These are phyloP conservation scores for Colletotrichum kahawae DNA, from an alignment of 2,329 filamentous ascomycete genomes.

Conservation along the genomic window DNA sequence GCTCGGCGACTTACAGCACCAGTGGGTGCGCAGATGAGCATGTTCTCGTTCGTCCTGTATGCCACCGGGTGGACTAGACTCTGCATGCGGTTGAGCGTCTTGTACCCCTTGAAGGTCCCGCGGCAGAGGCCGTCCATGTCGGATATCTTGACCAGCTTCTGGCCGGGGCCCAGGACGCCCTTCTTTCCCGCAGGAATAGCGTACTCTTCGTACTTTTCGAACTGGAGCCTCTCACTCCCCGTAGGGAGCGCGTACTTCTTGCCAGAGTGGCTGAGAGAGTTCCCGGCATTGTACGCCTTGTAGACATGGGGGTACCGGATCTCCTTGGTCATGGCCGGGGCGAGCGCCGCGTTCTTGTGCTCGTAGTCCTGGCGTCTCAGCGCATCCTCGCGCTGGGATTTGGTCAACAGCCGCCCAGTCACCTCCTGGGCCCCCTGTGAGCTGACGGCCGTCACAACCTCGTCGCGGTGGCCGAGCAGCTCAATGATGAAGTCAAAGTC, in stretches of 20 bases:
- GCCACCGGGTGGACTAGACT: constrained; percentile 94
- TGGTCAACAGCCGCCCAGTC: constrained; percentile 68
- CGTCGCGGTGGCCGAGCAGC: constrained; percentile 77
- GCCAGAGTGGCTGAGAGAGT: constrained; percentile 80
- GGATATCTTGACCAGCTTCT: constrained; percentile 77
- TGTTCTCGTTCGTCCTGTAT: constrained; percentile 95
- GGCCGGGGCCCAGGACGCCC: constrained; percentile 73
- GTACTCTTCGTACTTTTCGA: constrained; percentile 87
- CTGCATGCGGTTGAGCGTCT: constrained; percentile 95
- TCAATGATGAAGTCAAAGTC: constrained; percentile 94
- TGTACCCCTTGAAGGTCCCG: constrained; percentile 94
- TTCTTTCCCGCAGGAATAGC: constrained; percentile 82
- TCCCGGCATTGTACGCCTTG: constrained; percentile 81
- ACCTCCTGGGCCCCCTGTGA: constrained; percentile 39
- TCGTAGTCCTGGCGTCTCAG: constrained; percentile 77
- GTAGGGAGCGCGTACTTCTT: constrained; percentile 82
- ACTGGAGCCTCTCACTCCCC: constrained; percentile 74
- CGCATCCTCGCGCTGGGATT: constrained; percentile 77
- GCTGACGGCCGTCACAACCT: constrained; percentile 61
- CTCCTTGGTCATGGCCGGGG: constrained; percentile 73
- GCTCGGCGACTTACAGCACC: constrained; percentile 69
- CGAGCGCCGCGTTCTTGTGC: constrained; percentile 80
- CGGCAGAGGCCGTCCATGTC: constrained; percentile 89
- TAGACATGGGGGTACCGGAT: constrained; percentile 94
- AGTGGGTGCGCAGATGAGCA: constrained; percentile 97